Percentiles rank a stretch among this genome's conserved stretches.
phyloP scores from a whole-genome alignment of 257 asterid species.

The Solanum acaule region DNA sequence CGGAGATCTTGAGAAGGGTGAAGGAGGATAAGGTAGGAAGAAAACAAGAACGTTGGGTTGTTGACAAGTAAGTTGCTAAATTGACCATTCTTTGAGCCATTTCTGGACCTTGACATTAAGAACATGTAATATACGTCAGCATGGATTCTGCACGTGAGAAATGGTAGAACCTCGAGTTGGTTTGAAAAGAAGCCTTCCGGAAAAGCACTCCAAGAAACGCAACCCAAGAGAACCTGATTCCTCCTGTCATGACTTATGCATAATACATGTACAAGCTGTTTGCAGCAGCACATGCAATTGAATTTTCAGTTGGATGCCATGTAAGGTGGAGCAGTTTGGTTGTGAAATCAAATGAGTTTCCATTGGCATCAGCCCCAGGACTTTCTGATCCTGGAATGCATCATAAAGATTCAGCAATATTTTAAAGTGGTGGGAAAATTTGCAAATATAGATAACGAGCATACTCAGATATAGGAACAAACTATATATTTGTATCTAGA shows the following conservation, averaged over 20 bases:
- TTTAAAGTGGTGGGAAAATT: neutral
- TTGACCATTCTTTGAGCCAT: constrained; percentile 27
- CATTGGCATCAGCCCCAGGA: constrained; percentile 77
- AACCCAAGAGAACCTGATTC: constrained; percentile 4
- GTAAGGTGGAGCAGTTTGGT: constrained; percentile 95
- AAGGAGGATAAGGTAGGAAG: constrained; percentile 28
- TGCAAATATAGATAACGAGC: neutral
- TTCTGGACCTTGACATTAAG: constrained; percentile 15
- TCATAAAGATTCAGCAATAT: neutral
- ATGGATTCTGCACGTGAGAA: constrained; percentile 23
- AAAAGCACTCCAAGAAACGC: constrained; percentile 29
- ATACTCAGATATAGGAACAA: neutral
- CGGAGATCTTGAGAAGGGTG: constrained; percentile 29
- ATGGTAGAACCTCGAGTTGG: constrained; percentile 17
- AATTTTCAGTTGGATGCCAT: constrained; percentile 96
- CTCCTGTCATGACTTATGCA: constrained; percentile 43
- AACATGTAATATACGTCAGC: constrained; percentile 26
- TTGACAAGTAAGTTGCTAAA: constrained; percentile 10
- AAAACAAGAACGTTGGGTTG: constrained; percentile 19
- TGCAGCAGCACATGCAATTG: constrained; percentile 99
- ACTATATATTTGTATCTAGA: neutral
- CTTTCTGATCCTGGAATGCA: constrained; percentile 61
- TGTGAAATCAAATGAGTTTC: constrained; percentile 82
- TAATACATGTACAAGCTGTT: constrained; percentile 99
- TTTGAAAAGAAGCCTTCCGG: constrained; percentile 18